Base-by-base conservation (phyloP, 2,329 filamentous ascomycete genomes). In the Emericellopsis atlantica region DNA sequence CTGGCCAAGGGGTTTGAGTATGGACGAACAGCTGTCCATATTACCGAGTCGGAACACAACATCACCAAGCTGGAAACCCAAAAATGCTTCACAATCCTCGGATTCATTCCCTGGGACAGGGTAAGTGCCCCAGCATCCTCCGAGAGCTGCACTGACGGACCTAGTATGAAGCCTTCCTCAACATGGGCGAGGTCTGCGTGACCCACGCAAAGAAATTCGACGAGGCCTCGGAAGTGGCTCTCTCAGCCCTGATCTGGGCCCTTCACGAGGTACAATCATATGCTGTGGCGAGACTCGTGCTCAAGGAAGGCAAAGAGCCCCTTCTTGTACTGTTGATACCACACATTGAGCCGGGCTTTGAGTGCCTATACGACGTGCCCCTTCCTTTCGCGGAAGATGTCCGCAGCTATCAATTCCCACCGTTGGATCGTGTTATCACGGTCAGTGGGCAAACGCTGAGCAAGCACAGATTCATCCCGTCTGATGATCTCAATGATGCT, bases 1-100 rank as follows among this genome's bases (percentile, higher is more conserved):
- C 70, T 98, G 32, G 86, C 86, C n/a, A 94, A 88, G 57, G 92
- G 92, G 0, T 98, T 90, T 53, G 81, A 87, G 53, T 98, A 98
- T 56, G 92, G 92, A 36, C 76, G 88, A 43, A 95, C 90, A 1
- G 87, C 85, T 3, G 90, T 98, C 2, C 81, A 84, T 49, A 95
- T 98, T 49, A 85, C 78, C 48, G 81, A 89, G 50, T 83, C 83
- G 1, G 90, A 98, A 51, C 74, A 82, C 56, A 87, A 89, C 49
- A 79, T 95, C 43, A 94, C 87, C n/a, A 88, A 84, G 48, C 70
- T 95, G 29, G 81, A 93, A 51, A 92, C 87, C 0, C 60, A 65
- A 9, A 80, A 83, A 44, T 72, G 74, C 7, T 78, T 96, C 43
- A 81, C 87, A 4, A 81, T 98, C 34, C 66, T 98, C 40, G 92